Evolutionary conservation across 371 early-diverging fungal genomes (phyloP).

Genomic region (Phascolomyces articulosus): DNA sequence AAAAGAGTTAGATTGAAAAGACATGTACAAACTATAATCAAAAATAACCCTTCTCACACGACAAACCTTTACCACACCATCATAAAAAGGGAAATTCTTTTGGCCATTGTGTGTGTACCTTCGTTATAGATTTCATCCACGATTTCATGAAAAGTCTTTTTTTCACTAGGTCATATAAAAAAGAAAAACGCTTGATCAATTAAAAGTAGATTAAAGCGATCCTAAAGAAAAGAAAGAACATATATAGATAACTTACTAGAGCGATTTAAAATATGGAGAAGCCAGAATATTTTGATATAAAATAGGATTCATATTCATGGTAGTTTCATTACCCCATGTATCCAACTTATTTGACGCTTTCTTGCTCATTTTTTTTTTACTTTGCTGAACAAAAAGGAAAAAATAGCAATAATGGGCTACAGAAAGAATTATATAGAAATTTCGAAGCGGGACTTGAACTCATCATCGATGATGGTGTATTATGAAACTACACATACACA

Average conservation of each 20-base stretch:
- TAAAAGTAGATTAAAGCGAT: no score
- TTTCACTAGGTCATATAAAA: slow-evolving; percentile 48
- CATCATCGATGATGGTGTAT: no score
- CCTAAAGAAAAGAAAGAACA: no score
- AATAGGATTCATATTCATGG: slow-evolving; percentile 86
- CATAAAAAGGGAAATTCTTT: slow-evolving; percentile 5
- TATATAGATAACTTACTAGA: slow-evolving; percentile 57
- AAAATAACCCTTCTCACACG: slow-evolving; percentile 3
- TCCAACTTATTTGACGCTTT: slow-evolving; percentile 62
- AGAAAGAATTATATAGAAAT: background rate
- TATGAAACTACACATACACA: no score
- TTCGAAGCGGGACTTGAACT: no score
- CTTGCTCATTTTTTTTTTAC: slow-evolving; percentile 33
- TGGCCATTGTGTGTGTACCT: slow-evolving; percentile 43
- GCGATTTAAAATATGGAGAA: slow-evolving; percentile 70
- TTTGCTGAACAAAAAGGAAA: no score
- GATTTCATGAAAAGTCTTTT: slow-evolving; percentile 82
- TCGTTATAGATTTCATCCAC: slow-evolving; percentile 81
- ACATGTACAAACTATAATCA: background rate
- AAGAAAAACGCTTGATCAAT: background rate
- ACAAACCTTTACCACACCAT: slow-evolving; percentile 33
- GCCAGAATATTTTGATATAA: slow-evolving; percentile 73
- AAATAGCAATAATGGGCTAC: no score
- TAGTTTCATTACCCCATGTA: slow-evolving; percentile 78
- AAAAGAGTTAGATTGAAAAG: slow-evolving; percentile 11